Base-by-base conservation (phyloP, 1,284 basidiomycete species). In the Microstroma glucosiphilum region DNA sequence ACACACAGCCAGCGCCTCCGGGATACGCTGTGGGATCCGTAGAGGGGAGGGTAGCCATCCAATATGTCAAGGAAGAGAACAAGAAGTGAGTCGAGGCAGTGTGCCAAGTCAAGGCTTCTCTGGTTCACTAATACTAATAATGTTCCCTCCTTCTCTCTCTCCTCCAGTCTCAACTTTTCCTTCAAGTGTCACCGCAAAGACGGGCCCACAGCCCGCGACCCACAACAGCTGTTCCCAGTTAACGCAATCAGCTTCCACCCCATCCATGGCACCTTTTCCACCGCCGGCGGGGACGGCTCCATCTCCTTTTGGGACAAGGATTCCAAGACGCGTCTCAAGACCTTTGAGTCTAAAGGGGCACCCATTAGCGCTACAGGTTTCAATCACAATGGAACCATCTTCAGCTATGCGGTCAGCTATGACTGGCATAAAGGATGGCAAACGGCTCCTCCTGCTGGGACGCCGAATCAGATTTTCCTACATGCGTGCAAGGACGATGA, bases 131-230 rank as follows among this genome's bases (percentile, higher is more conserved):
- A 13, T 60, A 19, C 11, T 23, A 25, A 17, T 15, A 19, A 60
- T 23, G 9, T 41, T 7, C 23, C 23, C 37, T 43, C 40, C 53
- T 26, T 59, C 21, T 42, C 23, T 25, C 25, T 15, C 30, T 49
- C 46, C 12, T 11, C 19, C 46, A 17, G 59, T 59, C 40, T 41
- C 41, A 59, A 68, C 56, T 58, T 53, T 25, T 66, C 90, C 0
- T 97, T 97, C 85, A 94, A 92, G 76, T 96, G 93, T 76, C 93
- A 96, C 79, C 89, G 93, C 48, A 86, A 86, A 59, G 90, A 92
- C 49, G 58, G 58, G 7, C 57, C 30, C 19, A 42, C 58, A 8
- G 19, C 25, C 19, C 25, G 69, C n/a, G 65, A 65, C 68, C 82
- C 84, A 60, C 77, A 82, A 1, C 82, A 92, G 56, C 89, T 97